A percentile compares a stretch with the other conserved stretches of the same genome.
Evolutionary conservation across 495 filamentous ascomycete genomes (phyloP).

Genomic region (Saxispiralis lemnorum): DNA sequence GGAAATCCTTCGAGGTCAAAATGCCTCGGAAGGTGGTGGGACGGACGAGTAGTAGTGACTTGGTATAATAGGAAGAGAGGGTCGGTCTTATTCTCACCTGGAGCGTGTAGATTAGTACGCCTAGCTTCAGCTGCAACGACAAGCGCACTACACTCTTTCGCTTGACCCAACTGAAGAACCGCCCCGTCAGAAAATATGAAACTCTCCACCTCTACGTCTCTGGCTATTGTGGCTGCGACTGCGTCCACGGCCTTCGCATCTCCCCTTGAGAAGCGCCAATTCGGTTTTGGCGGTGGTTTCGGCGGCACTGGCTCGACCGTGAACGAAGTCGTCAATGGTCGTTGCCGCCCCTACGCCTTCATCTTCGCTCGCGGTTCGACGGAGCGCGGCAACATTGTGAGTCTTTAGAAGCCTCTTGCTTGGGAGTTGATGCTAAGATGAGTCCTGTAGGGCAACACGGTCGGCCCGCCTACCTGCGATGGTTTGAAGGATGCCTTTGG

Average conservation of each 20-base stretch:
- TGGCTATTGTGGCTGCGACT: not conserved
- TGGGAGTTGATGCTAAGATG: too few relatives aligned
- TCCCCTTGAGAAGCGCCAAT: not conserved
- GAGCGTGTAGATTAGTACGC: too few relatives aligned
- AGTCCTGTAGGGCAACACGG: conserved; percentile 11
- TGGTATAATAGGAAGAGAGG: too few relatives aligned
- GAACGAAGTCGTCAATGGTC: conserved; percentile 8
- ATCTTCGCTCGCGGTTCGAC: conserved; percentile 13
- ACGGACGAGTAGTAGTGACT: too few relatives aligned
- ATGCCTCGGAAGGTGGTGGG: too few relatives aligned
- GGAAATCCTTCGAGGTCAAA: too few relatives aligned
- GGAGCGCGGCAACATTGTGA: conserved; percentile 6
- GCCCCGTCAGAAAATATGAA: not conserved
- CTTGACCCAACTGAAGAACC: too few relatives aligned
- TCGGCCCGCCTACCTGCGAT: conserved; percentile 22
- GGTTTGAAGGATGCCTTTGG: conserved; percentile 19
- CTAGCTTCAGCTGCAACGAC: too few relatives aligned
- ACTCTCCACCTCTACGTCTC: not conserved
- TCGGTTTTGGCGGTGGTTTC: not conserved
- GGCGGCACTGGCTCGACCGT: not conserved
- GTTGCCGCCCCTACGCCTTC: conserved; percentile 7
- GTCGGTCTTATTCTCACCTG: too few relatives aligned
- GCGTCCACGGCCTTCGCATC: not conserved
- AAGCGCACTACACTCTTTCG: too few relatives aligned
- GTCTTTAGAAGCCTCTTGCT: too few relatives aligned